These are phyloP conservation scores for Erodium chrysanthum DNA, from an alignment of 441 rosid species.

Conservation along the genomic window DNA sequence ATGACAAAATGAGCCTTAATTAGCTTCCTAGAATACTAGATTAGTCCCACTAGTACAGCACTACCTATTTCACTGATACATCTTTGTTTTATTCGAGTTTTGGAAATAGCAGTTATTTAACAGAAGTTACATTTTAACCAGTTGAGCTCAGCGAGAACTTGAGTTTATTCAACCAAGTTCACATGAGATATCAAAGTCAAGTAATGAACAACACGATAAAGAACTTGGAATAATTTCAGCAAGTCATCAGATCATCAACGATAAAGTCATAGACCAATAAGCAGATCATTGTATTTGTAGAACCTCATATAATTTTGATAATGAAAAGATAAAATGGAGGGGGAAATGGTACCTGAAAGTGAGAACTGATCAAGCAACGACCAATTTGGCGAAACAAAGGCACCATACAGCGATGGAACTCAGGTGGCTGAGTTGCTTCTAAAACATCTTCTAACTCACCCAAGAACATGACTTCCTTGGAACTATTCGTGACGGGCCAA, in stretches of 20 bases:
- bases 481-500: slow-evolving; percentile 66
- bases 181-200: too few species aligned
- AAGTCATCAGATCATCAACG: not conserved
- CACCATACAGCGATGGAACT: slow-evolving; percentile 82
- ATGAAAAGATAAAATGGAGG: not conserved
- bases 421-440: slow-evolving; percentile 76
- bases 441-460: slow-evolving; percentile 78
- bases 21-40: not conserved
- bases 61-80: not conserved
- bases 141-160: not conserved
- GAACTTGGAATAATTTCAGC: too few species aligned
- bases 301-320: not conserved
- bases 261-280: not conserved
- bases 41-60: not conserved
- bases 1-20: not conserved
- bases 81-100: not conserved
- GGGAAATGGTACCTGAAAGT: slow-evolving; percentile 59
- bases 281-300: not conserved
- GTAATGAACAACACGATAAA: too few species aligned
- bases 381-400: slow-evolving; percentile 63
- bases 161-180: not conserved
- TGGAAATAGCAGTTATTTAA: not conserved
- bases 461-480: slow-evolving; percentile 70
- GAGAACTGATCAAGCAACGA: slow-evolving; percentile 73
- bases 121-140: not conserved